Percentiles rank a stretch among this genome's conserved stretches.
Conservation (phyloP, 495 filamentous ascomycete genomes). For the Oidiodendron maius region DNA sequence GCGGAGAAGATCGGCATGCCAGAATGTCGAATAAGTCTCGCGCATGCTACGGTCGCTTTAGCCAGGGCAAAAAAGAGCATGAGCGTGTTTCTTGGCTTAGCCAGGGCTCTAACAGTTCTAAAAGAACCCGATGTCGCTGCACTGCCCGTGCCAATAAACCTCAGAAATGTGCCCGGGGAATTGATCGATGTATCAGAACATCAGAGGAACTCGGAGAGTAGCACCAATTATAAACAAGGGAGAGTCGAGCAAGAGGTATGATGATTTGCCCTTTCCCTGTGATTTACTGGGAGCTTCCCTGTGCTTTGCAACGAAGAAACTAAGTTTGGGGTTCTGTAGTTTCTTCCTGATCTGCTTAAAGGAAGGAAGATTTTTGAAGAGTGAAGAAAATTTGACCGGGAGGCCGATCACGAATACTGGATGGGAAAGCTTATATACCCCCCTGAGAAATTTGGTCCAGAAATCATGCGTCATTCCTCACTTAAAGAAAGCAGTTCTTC, state of each 20-base stretch:
- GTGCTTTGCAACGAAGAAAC: constrained; percentile 7
- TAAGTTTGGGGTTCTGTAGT: constrained; percentile 62
- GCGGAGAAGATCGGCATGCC: constrained; percentile 87
- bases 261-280: constrained; percentile 1
- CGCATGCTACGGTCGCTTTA: constrained; percentile 79
- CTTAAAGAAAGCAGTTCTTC: no score
- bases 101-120: constrained; percentile 64
- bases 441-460: no score
- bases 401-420: not conserved
- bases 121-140: constrained; percentile 70
- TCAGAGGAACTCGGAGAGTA: constrained; percentile 88
- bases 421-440: not conserved
- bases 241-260: constrained; percentile 41
- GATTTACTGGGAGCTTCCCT: not conserved
- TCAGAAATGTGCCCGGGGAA: constrained; percentile 82
- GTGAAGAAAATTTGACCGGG: constrained; percentile 13
- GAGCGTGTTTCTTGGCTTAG: constrained; percentile 70
- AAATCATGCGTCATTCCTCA: no score
- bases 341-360: constrained; percentile 66
- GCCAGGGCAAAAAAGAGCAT: constrained; percentile 77
- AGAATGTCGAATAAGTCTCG: constrained; percentile 86
- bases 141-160: constrained; percentile 73
- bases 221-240: constrained; percentile 75
- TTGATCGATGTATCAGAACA: constrained; percentile 86
- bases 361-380: constrained; percentile 73